Evolutionary conservation across 352 stramenopile species (phyloP), one percentile per base, ranked within the genome.

Genomic region (Pythium pyrilobum): DNA sequence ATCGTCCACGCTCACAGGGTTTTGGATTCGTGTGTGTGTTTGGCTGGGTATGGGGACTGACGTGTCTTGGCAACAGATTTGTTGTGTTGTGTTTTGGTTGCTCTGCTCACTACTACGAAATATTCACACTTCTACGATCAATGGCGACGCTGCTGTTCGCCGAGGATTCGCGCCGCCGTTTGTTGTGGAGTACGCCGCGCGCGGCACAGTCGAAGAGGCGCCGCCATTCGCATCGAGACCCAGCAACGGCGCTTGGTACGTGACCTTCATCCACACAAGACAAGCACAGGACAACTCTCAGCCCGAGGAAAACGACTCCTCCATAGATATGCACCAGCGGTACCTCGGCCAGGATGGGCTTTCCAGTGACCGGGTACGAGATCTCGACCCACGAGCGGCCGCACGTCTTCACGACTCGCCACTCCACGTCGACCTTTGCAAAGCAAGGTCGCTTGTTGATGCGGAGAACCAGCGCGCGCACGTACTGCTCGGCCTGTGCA

Each of bases 301-400:
- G 31, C 13, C 31, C 8, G 8, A 13, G 8, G 31, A 36, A 36
- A 36, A 36, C 31, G 13, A 13, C 8, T n/a, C n/a, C n/a, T n/a
- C n/a, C n/a, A n/a, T n/a, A n/a, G n/a, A n/a, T n/a, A n/a, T n/a
- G n/a, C n/a, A n/a, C n/a, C n/a, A n/a, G n/a, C n/a, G 32, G 15
- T 52, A 59, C 57, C 43, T 59, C 42, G 7, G 50, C 39, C 12
- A 65, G 9, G 37, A 62, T 65, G 42, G 62, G 62, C 52, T 57
- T 85, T 13, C 41, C 52, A 1, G 51, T 54, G 24, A 75, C 38
- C 0, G 78, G 77, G 44, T 84, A 89, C 16, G 67, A 72, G 54
- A 89, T 84, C 57, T 85, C 75, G 48, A 89, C 77, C 74, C 74
- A 90, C 4, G 80, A 89, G 24, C 65, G 73, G 10, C 77, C 75